These are phyloP conservation scores for Fusarium begoniae DNA, from an alignment of 2,329 filamentous ascomycete genomes.

Conservation along the genomic window DNA sequence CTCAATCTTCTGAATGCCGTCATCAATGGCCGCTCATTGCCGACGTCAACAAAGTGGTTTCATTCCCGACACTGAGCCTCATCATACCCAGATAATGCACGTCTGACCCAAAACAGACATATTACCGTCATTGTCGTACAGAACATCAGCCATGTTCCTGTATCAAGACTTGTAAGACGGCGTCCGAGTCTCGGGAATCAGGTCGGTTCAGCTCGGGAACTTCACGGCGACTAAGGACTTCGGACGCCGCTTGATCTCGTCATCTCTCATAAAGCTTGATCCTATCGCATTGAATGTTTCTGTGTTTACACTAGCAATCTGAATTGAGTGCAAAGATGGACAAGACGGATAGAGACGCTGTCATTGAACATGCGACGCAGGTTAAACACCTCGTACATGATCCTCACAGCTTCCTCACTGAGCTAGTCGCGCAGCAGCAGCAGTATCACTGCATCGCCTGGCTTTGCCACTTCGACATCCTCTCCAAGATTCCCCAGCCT, in stretches of 20 bases:
- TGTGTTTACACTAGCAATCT: background rate
- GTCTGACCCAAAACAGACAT: background rate
- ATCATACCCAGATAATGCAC: background rate
- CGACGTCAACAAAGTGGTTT: background rate
- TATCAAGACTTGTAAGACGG: constrained; percentile 6
- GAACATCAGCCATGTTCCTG: background rate
- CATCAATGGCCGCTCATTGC: background rate
- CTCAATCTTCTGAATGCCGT: background rate
- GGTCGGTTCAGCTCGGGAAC: constrained; percentile 7
- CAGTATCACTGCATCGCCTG: constrained; percentile 28
- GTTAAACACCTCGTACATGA: constrained; percentile 22
- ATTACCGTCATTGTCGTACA: background rate
- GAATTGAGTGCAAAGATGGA: background rate
- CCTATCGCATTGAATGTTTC: background rate
- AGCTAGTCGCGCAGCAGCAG: constrained; percentile 25
- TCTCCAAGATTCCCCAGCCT: constrained; percentile 13
- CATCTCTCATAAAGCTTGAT: constrained; percentile 3
- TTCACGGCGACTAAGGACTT: constrained; percentile 13
- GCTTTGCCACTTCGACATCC: constrained; percentile 25
- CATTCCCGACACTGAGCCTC: constrained; percentile 10
- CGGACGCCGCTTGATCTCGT: constrained; percentile 4
- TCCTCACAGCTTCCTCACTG: constrained; percentile 29
- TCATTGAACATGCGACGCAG: constrained; percentile 26
- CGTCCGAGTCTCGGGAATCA: constrained; percentile 8
- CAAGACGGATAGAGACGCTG: constrained; percentile 23